Evolutionary conservation across 225 moss, liverwort and hornwort genomes (phyloP), one percentile per base, ranked within the genome.

Genomic region (Pseudoscleropodium purum): DNA sequence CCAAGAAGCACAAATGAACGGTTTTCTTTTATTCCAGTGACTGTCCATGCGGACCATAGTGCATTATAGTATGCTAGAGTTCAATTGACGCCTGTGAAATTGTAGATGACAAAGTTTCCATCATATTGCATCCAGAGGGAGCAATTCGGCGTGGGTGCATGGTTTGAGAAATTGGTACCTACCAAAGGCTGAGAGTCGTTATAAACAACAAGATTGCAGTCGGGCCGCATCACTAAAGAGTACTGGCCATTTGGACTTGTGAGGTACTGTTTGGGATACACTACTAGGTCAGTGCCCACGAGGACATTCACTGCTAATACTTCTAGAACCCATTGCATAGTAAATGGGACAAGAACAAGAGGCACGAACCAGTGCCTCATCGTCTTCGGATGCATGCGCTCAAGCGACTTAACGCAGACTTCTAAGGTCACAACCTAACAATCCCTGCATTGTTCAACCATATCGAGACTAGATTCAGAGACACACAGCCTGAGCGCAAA

Each of bases 1-100:
- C 37, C 54, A 13, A 84, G 11, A 36, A 84, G 9, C 43, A 84
- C 14, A 67, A 84, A 84, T 18, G 84, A 51, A 2, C 4, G 1
- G 15, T 31, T 13, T 3, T 5, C 3, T 18, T 18, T 36, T 18
- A 0, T 45, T 30, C 13, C 3, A 5, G 74, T 45, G 17, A 29
- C 29, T 17, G 51, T 51, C 1, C 6, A 2, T 45, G 13, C 1
- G 52, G 23, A 1, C 15, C 24, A 78, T 10, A 54, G 24, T 23
- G 24, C 0, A 15, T 36, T 78, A 14, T 0, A 0, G 23, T 0
- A 0, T 2, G 2, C 2, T 5, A 2, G 61, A 29, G 15, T 23
- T 18, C 23, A 13, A 47, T 6, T 75, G 49, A 4, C 6, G 36
- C 2, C 11, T 30, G 52, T 65, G 63, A 7, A 65, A 1, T 52